Conservation (phyloP, 2,329 filamentous ascomycete species). For the Davidsoniella virescens region DNA sequence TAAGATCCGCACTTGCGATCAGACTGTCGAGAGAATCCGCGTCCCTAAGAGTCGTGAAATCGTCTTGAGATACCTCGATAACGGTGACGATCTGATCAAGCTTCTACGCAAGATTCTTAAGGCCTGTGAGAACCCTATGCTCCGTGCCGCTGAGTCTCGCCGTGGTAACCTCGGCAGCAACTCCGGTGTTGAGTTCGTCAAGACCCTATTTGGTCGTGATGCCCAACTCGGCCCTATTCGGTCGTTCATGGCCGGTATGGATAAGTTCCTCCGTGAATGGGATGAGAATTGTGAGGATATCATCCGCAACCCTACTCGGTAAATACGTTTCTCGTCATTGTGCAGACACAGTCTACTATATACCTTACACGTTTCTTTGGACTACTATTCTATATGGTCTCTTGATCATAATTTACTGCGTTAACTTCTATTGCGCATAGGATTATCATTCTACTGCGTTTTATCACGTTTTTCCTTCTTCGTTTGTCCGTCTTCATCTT, state of each 20-base stretch:
- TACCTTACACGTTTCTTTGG: too few relatives aligned
- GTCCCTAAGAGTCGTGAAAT: constrained; percentile 59
- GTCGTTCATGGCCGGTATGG: constrained; percentile 77
- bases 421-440: too few relatives aligned
- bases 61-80: constrained; percentile 78
- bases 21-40: constrained; percentile 57
- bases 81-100: constrained; percentile 70
- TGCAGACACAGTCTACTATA: too few relatives aligned
- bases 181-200: constrained; percentile 86
- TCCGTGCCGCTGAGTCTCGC: constrained; percentile 66
- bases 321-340: constrained; percentile 17
- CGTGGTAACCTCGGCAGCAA: constrained; percentile 70
- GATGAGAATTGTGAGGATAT: constrained; percentile 93
- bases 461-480: constrained; percentile 5
- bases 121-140: constrained; percentile 87
- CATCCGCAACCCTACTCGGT: constrained; percentile 44
- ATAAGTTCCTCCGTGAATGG: constrained; percentile 83
- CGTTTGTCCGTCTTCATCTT: constrained; percentile 6
- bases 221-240: constrained; percentile 80
- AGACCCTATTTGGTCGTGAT: constrained; percentile 86
- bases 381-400: background rate
- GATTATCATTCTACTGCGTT: constrained; percentile 2
- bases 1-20: constrained; percentile 83
- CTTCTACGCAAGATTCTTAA: constrained; percentile 79
- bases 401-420: too few relatives aligned